Evolutionary conservation across 768 basidiomycete genomes (phyloP).

Genomic region (Mycena maculata): DNA sequence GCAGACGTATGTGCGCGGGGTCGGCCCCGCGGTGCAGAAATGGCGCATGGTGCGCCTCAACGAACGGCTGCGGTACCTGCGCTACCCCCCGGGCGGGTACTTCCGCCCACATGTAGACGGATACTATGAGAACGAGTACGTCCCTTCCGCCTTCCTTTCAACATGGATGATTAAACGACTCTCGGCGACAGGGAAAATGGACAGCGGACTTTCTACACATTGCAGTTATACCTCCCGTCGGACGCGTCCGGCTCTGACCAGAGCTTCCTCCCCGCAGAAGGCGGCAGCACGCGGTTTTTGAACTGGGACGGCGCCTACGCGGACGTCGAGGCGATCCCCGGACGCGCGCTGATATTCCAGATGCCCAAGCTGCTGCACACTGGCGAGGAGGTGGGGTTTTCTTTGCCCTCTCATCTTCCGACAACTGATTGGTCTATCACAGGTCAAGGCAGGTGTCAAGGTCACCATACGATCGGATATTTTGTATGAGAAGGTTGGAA

Average conservation of each 20-base stretch:
- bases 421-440: no score
- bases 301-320: not conserved
- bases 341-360: slow-evolving; percentile 32
- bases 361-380: slow-evolving; percentile 22
- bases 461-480: slow-evolving; percentile 27
- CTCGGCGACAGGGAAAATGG: slow-evolving; percentile 10
- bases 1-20: slow-evolving; percentile 17
- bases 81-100: slow-evolving; percentile 22
- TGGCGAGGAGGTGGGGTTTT: slow-evolving; percentile 21
- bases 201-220: slow-evolving; percentile 31
- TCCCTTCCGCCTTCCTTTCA: not conserved
- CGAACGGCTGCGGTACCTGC: slow-evolving; percentile 28
- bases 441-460: slow-evolving; percentile 26
- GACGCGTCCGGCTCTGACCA: slow-evolving; percentile 27
- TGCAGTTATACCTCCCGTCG: slow-evolving; percentile 31
- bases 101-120: slow-evolving; percentile 16
- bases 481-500: slow-evolving; percentile 22
- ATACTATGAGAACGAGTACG: slow-evolving; percentile 3
- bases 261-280: slow-evolving; percentile 24
- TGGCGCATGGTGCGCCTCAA: slow-evolving; percentile 33
- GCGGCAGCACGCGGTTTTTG: slow-evolving; percentile 26
- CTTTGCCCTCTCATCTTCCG: no score
- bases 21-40: slow-evolving; percentile 17
- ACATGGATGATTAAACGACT: not conserved
- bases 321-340: slow-evolving; percentile 28